Evolutionary conservation across 2,329 filamentous ascomycete species (phyloP).

Genomic region (Harringtonia lauricola): DNA sequence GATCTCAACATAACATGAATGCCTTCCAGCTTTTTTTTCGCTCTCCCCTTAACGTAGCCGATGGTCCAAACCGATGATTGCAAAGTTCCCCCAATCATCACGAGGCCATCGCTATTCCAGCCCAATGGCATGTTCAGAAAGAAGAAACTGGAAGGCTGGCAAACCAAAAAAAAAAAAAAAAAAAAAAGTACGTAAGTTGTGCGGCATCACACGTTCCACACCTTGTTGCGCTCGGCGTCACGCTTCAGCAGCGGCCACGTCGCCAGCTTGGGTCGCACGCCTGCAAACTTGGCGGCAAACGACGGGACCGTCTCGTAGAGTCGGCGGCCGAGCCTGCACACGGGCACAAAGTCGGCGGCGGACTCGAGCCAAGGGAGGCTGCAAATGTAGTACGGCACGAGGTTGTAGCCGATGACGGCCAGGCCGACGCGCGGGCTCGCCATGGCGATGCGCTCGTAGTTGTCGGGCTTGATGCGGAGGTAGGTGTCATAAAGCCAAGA

Average conservation of each 20-base stretch:
- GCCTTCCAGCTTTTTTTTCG: too few relatives aligned
- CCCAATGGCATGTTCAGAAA: too few relatives aligned
- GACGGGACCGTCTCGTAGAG: constrained; percentile 10
- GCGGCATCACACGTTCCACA: constrained; percentile 14
- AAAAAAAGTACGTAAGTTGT: too few relatives aligned
- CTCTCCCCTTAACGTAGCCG: too few relatives aligned
- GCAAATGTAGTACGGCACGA: constrained; percentile 19
- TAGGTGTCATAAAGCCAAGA: constrained; percentile 13
- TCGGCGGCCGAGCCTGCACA: background rate
- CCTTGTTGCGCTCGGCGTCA: constrained; percentile 11
- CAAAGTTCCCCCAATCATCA: too few relatives aligned
- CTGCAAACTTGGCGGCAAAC: constrained; percentile 10
- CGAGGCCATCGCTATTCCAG: too few relatives aligned
- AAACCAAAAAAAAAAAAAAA: too few relatives aligned
- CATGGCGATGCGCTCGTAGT: constrained; percentile 19
- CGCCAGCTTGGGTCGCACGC: constrained; percentile 18
- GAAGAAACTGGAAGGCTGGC: too few relatives aligned
- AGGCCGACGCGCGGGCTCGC: constrained; percentile 15
- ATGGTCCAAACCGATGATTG: too few relatives aligned
- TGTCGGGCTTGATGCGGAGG: constrained; percentile 13
- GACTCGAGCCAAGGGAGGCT: constrained; percentile 16
- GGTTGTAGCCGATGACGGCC: constrained; percentile 16
- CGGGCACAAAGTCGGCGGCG: constrained; percentile 16
- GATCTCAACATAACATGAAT: too few relatives aligned
- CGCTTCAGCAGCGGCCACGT: constrained; percentile 21